A percentile compares a stretch with the other conserved stretches of the same genome.
These are phyloP conservation scores for Sphaerostilbella broomeana DNA, from an alignment of 2,329 filamentous ascomycete genomes.

Conservation along the genomic window DNA sequence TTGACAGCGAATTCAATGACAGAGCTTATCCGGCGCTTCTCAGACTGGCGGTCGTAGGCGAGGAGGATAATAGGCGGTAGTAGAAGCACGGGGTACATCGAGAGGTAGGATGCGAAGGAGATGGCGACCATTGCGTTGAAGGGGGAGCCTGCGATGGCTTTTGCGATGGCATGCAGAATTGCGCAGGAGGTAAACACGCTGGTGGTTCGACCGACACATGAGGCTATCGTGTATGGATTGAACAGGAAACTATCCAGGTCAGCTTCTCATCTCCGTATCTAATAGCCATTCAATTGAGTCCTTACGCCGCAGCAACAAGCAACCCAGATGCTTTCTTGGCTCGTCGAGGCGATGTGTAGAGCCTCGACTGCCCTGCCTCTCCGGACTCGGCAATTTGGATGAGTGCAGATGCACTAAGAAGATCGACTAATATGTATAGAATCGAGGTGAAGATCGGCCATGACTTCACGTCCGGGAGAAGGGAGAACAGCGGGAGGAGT, in stretches of 20 bases:
- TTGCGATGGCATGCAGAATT: conserved; percentile 75
- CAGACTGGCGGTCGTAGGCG: conserved; percentile 60
- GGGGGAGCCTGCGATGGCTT: conserved; percentile 66
- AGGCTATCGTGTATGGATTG: conserved; percentile 88
- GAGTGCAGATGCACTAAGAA: conserved; percentile 75
- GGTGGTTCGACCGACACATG: conserved; percentile 84
- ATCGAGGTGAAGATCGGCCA: conserved; percentile 70
- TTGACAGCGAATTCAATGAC: conserved; percentile 45
- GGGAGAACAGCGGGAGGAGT: conserved; percentile 82
- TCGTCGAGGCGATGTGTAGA: conserved; percentile 73
- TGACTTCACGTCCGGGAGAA: conserved; percentile 64
- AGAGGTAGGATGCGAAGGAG: conserved; percentile 82
- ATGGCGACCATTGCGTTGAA: conserved; percentile 77
- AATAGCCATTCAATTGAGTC: background rate
- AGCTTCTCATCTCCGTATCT: conserved; percentile 2
- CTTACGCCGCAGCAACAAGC: conserved; percentile 72
- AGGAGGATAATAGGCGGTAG: conserved; percentile 76
- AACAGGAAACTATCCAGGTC: conserved; percentile 68
- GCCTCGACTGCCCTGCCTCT: conserved; percentile 64
- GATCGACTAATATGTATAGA: conserved; percentile 73
- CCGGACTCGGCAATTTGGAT: conserved; percentile 74
- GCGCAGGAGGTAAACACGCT: conserved; percentile 84
- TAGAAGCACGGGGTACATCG: conserved; percentile 83
- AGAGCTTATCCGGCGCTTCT: conserved; percentile 30
- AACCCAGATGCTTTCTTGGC: conserved; percentile 67